Evolutionary conservation across 345 rosid species (phyloP), one percentile per base, ranked within the genome.

Genomic region (Fremontodendron californicum): DNA sequence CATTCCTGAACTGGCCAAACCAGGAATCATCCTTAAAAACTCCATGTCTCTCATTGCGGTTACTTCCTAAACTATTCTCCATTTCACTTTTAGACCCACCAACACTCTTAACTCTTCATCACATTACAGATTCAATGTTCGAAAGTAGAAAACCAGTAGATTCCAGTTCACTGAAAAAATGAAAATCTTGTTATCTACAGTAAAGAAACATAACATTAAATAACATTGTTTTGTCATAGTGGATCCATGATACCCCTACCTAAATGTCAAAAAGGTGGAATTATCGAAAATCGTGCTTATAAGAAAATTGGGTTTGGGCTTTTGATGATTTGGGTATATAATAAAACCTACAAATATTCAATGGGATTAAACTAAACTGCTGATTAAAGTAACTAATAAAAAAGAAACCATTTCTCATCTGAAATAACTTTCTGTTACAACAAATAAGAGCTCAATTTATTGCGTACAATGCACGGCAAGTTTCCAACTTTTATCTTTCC

Each of bases 1-100:
- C 94, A 74, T 90, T 89, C 9, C 87, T 84, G 74, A 95, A 95
- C 80, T 93, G 99, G 42, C 86, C 81, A 77, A 88, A 89, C 94
- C 98, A 95, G 13, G 98, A 88, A 7, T 85, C 80, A 49, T 78
- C 85, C 81, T 91, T 88, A 27, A 76, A 69, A 74, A 79, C 75
- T 58, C 84, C 86, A 63, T 77, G 78, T 79, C 86, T 81, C 13
- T 81, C 81, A 15, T 55, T 75, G 66, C 64, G 49, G 54, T 49
- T 83, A 57, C 75, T 75, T 66, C 77, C 79, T 79, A 76, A 73
- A 63, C 89, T 89, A 61, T 84, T 83, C 84, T 87, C 94, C 94
- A 90, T 91, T 78, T 84, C 83, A 77, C 78, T 40, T 85, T 21
- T 76, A 52, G 37, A 58, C 70, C 79, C 74, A 69, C 82, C 75